Conservation (phyloP, 2,329 filamentous ascomycete genomes). For the Fusarium piperis region DNA sequence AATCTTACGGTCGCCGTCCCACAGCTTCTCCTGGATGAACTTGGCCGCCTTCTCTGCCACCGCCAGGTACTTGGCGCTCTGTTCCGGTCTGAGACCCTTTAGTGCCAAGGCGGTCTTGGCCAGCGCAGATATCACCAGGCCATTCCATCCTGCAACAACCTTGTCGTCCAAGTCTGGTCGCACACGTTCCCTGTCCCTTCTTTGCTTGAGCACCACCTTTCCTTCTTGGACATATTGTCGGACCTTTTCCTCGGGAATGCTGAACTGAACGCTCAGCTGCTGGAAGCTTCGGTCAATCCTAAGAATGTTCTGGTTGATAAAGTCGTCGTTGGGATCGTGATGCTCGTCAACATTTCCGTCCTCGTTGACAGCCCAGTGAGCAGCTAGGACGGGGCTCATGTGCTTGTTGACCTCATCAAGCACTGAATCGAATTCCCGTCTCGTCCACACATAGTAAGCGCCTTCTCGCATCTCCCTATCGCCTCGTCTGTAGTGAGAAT, state of each 20-base stretch:
- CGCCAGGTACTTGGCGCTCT: conserved; percentile 68
- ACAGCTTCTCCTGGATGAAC: conserved; percentile 80
- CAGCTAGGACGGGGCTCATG: conserved; percentile 78
- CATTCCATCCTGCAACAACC: conserved; percentile 88
- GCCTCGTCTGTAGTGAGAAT: conserved; percentile 78
- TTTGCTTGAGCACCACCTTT: conserved; percentile 72
- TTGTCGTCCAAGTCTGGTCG: conserved; percentile 87
- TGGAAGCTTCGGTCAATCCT: conserved; percentile 73
- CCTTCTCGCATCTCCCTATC: conserved; percentile 88
- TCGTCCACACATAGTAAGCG: conserved; percentile 94
- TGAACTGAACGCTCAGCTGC: conserved; percentile 79
- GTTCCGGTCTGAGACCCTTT: conserved; percentile 65
- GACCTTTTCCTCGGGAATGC: conserved; percentile 75
- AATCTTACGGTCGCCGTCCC: conserved; percentile 68
- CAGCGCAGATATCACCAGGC: conserved; percentile 85
- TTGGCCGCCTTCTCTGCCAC: conserved; percentile 74
- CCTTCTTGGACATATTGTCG: conserved; percentile 73
- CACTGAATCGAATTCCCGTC: conserved; percentile 83
- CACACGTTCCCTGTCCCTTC: conserved; percentile 78
- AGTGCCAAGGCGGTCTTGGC: conserved; percentile 77
- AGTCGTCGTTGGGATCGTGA: conserved; percentile 91
- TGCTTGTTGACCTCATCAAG: conserved; percentile 62
- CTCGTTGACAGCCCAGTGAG: conserved; percentile 84
- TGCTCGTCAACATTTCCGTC: conserved; percentile 87
- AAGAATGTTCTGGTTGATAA: conserved; percentile 92